Conservation (phyloP, 148 eudicot species). For the Nyssa sinensis region DNA sequence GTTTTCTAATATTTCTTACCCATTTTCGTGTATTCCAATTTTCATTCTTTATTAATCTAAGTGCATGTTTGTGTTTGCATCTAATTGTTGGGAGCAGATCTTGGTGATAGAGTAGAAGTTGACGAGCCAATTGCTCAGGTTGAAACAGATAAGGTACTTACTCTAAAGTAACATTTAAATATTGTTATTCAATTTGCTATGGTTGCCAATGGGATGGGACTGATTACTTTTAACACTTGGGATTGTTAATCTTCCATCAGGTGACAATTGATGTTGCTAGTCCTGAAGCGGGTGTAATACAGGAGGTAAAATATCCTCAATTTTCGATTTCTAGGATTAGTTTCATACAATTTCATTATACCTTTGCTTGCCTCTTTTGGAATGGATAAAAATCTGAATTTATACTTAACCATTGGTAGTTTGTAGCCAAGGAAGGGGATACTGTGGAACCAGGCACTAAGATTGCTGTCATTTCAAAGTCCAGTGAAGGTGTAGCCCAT, state of each 20-base stretch:
- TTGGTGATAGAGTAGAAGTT: conserved; percentile 80
- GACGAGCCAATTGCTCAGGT: conserved; percentile 95
- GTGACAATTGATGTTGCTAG: conserved; percentile 93
- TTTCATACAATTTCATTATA: conserved; percentile 3
- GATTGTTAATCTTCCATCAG: conserved; percentile 30
- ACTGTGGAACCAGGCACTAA: conserved; percentile 92
- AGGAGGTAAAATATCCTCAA: conserved; percentile 46
- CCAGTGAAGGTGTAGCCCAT: conserved; percentile 56
- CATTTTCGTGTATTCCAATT: not conserved
- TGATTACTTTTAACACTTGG: conserved; percentile 12
- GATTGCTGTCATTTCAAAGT: conserved; percentile 73
- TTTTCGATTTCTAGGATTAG: too few species aligned
- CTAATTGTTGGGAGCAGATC: conserved; percentile 43
- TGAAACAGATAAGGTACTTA: conserved; percentile 91
- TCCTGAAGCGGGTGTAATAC: conserved; percentile 86
- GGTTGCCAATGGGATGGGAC: not conserved
- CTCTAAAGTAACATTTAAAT: not conserved
- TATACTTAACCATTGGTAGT: conserved; percentile 31
- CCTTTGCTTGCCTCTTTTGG: not conserved
- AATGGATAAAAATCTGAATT: not conserved
- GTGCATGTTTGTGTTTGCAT: conserved; percentile 12
- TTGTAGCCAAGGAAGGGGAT: conserved; percentile 88
- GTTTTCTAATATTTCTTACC: conserved; percentile 22
- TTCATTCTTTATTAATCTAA: not conserved
- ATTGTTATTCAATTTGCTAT: not conserved